phyloP scores from a whole-genome alignment of 108 stramenopile genomes.

The Skeletonema tropicum region DNA sequence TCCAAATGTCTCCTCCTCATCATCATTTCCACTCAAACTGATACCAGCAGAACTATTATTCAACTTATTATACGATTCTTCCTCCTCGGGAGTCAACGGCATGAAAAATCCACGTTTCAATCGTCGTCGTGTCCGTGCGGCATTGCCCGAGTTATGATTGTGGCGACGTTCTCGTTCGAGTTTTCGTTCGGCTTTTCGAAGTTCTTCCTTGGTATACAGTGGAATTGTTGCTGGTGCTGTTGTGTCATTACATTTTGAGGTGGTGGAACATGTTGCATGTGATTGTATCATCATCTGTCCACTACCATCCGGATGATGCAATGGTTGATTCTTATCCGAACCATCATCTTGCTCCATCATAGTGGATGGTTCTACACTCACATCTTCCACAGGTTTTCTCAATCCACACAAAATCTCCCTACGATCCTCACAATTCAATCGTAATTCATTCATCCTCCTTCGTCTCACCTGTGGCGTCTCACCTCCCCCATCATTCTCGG shows the following conservation, averaged over 20 bases:
- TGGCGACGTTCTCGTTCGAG: constrained; percentile 18
- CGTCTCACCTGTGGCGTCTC: constrained; percentile 5
- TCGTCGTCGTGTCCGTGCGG: constrained; percentile 5
- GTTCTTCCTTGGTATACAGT: constrained; percentile 27
- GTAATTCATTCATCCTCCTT: constrained; percentile 28
- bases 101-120: constrained; percentile 31
- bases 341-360: no score
- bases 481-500: no score
- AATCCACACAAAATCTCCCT: constrained; percentile 35
- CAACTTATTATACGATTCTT: background rate
- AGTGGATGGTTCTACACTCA: background rate
- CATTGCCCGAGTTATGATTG: background rate
- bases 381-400: background rate
- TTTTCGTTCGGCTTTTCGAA: constrained; percentile 33
- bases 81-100: constrained; percentile 13
- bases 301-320: no score
- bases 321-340: no score
- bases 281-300: background rate
- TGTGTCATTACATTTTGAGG: background rate
- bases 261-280: background rate
- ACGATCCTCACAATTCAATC: constrained; percentile 27
- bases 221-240: background rate
- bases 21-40: background rate
- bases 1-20: background rate
- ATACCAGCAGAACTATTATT: background rate